These are phyloP conservation scores for Colletotrichum salicis DNA, from an alignment of 2,329 filamentous ascomycete genomes.

Conservation along the genomic window DNA sequence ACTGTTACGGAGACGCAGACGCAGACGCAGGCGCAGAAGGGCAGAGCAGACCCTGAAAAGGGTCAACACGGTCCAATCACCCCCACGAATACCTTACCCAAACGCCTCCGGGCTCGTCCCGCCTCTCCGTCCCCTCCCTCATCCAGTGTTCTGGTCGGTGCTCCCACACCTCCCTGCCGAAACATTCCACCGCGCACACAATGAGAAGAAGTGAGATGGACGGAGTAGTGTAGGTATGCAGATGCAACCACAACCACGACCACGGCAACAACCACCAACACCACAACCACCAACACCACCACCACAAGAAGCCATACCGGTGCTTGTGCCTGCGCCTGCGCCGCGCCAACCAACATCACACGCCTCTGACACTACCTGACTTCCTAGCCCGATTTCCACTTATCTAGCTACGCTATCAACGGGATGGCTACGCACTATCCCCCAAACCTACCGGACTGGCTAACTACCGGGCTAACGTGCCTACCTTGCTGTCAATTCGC, in stretches of 20 bases:
- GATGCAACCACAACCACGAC: not conserved
- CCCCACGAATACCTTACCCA: constrained; percentile 32
- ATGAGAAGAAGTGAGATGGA: not conserved
- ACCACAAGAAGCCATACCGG: constrained; percentile 16
- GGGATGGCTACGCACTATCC: constrained; percentile 28
- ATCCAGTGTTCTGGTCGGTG: not conserved
- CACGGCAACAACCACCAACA: not conserved
- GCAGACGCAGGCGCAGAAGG: not conserved
- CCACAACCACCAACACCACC: not conserved
- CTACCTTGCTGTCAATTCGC: not conserved
- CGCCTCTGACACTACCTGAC: not conserved
- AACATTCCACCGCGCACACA: constrained; percentile 19
- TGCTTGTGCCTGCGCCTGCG: not conserved
- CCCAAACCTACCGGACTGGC: constrained; percentile 11
- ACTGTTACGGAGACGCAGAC: constrained; percentile 12
- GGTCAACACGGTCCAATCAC: constrained; percentile 17
- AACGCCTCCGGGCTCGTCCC: constrained; percentile 21
- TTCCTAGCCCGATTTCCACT: constrained; percentile 8
- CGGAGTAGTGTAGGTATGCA: not conserved
- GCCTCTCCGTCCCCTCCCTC: not conserved
- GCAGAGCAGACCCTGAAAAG: constrained; percentile 22
- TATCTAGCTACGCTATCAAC: constrained; percentile 23
- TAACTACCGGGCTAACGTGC: constrained; percentile 10
- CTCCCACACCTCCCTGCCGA: constrained; percentile 26
- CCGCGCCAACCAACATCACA: constrained; percentile 9